Percentiles rank a stretch among this genome's conserved stretches.
Evolutionary conservation across 148 eudicot species (phyloP).

Genomic region (Dianthus caryophyllus): DNA sequence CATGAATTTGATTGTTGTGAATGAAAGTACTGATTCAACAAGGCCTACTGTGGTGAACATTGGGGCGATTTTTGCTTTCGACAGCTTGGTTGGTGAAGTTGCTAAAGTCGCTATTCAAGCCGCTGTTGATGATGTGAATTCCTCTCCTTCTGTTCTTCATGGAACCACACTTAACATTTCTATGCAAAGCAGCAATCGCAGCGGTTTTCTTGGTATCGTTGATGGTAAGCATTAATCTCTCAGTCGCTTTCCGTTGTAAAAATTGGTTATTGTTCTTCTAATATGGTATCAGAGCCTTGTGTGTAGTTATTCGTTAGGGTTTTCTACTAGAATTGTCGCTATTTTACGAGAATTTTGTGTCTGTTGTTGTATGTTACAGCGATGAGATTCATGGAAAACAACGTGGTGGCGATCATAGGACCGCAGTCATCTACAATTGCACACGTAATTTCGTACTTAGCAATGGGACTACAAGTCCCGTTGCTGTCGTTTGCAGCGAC

Average conservation of each 20-base stretch:
- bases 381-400: slow-evolving; percentile 56
- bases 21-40: slow-evolving; percentile 23
- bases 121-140: slow-evolving; percentile 65
- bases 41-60: slow-evolving; percentile 47
- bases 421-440: slow-evolving; percentile 61
- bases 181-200: slow-evolving; percentile 41
- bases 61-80: slow-evolving; percentile 48
- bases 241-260: too few relatives aligned
- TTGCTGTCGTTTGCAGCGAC: slow-evolving; percentile 56
- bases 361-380: slow-evolving; percentile 38
- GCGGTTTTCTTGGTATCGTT: slow-evolving; percentile 52
- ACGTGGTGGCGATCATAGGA: slow-evolving; percentile 60
- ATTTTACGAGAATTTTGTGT: background rate
- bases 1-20: slow-evolving; percentile 1
- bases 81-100: slow-evolving; percentile 54
- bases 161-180: slow-evolving; percentile 48
- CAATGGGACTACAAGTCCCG: slow-evolving; percentile 59
- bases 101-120: slow-evolving; percentile 59
- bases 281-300: too few relatives aligned
- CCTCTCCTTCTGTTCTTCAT: slow-evolving; percentile 42
- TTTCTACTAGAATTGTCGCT: too few relatives aligned
- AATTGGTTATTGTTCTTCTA: too few relatives aligned
- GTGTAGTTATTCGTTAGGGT: too few relatives aligned
- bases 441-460: slow-evolving; percentile 41
- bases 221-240: slow-evolving; percentile 36